These are phyloP conservation scores for Amaranthus cruentus DNA, from an alignment of 148 eudicot genomes.

Conservation along the genomic window DNA sequence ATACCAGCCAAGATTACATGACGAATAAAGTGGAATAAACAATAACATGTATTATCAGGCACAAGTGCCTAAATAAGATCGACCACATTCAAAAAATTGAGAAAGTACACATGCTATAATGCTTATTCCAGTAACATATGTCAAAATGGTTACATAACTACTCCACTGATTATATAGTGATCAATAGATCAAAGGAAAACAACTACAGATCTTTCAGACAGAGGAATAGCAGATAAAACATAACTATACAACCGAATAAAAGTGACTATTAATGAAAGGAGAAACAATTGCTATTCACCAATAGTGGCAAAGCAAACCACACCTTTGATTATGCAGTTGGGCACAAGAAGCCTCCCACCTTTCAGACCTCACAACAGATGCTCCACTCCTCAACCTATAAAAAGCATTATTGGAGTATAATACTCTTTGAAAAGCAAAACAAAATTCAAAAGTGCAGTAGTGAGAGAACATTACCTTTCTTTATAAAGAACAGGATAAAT, in stretches of 20 bases:
- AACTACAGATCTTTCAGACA: too few relatives aligned
- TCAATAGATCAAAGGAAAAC: not conserved
- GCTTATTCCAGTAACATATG: not conserved
- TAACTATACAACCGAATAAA: too few relatives aligned
- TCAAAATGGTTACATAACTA: not conserved
- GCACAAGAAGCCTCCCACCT: constrained; percentile 60
- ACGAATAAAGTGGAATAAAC: too few relatives aligned
- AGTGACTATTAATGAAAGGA: not conserved
- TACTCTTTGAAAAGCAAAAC: not conserved
- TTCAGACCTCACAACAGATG: constrained; percentile 69
- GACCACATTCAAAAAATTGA: too few relatives aligned
- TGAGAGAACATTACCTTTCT: constrained; percentile 54
- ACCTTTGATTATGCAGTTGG: constrained; percentile 61
- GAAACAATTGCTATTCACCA: not conserved
- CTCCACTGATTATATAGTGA: not conserved
- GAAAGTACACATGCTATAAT: not conserved
- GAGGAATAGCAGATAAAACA: too few relatives aligned
- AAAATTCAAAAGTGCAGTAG: constrained; percentile 7
- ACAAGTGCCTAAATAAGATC: too few relatives aligned
- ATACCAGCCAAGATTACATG: too few relatives aligned
- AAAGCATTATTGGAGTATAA: constrained; percentile 4
- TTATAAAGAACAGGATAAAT: constrained; percentile 85
- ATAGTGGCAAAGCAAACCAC: constrained; percentile 7
- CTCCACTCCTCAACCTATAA: constrained; percentile 60
- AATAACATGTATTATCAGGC: too few relatives aligned